Conservation (phyloP, 148 eudicot species). For the Vaccinium corymbosum region DNA sequence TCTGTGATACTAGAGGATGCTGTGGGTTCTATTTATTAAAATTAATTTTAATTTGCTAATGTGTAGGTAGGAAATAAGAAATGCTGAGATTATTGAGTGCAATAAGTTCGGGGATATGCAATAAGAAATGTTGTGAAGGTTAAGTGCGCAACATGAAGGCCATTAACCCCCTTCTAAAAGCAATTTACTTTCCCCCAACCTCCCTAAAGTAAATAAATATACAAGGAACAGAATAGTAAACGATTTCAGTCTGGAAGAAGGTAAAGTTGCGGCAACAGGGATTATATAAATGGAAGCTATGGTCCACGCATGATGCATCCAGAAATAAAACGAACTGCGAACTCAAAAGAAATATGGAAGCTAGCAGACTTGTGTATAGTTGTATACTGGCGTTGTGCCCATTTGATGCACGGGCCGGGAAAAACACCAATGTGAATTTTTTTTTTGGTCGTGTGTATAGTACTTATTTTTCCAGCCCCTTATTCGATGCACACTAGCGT, state of each 20-base stretch:
- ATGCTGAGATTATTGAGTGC: neutral
- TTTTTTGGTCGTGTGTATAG: too few species aligned
- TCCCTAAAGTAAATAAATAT: neutral
- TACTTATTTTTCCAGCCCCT: too few species aligned
- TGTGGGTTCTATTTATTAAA: neutral
- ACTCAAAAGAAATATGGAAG: neutral
- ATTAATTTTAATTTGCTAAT: neutral
- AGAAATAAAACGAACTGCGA: neutral
- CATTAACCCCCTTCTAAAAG: neutral
- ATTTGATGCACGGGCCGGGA: too few species aligned
- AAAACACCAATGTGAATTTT: too few species aligned
- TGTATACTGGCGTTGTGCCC: neutral
- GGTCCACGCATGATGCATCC: slow-evolving; percentile 5
- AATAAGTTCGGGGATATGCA: neutral
- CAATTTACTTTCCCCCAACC: neutral
- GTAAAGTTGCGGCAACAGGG: neutral
- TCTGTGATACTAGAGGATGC: neutral
- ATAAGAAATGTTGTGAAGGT: neutral
- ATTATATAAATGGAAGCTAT: neutral
- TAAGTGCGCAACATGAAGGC: neutral
- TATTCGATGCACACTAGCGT: too few species aligned
- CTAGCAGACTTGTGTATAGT: neutral
- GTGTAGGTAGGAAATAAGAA: neutral
- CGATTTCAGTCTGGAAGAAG: neutral
- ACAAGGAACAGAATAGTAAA: neutral